Conservation (phyloP, 192 early-diverging fungal genomes). For the Mortierella hygrophila region DNA sequence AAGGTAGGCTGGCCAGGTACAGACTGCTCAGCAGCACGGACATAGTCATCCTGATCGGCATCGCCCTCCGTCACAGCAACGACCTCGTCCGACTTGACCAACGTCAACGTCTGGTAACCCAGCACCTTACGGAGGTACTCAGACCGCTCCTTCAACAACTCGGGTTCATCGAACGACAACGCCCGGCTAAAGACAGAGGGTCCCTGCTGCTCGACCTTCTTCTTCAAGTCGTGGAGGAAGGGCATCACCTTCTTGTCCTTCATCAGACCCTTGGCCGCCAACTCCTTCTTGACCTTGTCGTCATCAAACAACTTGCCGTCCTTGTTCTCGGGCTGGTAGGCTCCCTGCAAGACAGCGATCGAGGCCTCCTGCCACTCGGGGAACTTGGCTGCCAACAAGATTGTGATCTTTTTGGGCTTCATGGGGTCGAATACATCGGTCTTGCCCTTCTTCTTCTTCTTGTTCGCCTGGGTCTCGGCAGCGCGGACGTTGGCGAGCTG, state of each 20-base stretch:
- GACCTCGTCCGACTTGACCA: slow-evolving; percentile 63
- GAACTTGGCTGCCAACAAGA: slow-evolving; percentile 87
- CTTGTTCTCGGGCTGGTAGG: slow-evolving; percentile 66
- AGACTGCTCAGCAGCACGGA: slow-evolving; percentile 61
- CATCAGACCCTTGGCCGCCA: slow-evolving; percentile 79
- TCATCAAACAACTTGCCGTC: slow-evolving; percentile 76
- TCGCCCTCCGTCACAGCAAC: slow-evolving; percentile 25
- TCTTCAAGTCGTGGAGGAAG: slow-evolving; percentile 93
- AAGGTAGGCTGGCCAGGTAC: slow-evolving; percentile 71
- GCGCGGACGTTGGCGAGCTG: slow-evolving; percentile 83
- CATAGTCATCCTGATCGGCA: slow-evolving; percentile 62
- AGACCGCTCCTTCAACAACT: slow-evolving; percentile 66
- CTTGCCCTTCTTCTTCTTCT: slow-evolving; percentile 83
- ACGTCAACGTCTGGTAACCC: slow-evolving; percentile 65
- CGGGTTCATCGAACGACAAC: slow-evolving; percentile 85
- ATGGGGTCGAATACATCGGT: slow-evolving; percentile 67
- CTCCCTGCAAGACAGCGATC: slow-evolving; percentile 61
- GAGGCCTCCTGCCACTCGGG: slow-evolving; percentile 94
- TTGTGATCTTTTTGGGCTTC: slow-evolving; percentile 77
- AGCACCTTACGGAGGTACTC: slow-evolving; percentile 71
- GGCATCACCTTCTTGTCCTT: slow-evolving; percentile 99
- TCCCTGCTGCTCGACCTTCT: slow-evolving; percentile 77
- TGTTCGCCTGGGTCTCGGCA: slow-evolving; percentile 77
- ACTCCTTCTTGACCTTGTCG: slow-evolving; percentile 75
- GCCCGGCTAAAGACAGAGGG: slow-evolving; percentile 83